Base-by-base conservation (phyloP, 768 basidiomycete species). In the Boletus rubropictus region DNA sequence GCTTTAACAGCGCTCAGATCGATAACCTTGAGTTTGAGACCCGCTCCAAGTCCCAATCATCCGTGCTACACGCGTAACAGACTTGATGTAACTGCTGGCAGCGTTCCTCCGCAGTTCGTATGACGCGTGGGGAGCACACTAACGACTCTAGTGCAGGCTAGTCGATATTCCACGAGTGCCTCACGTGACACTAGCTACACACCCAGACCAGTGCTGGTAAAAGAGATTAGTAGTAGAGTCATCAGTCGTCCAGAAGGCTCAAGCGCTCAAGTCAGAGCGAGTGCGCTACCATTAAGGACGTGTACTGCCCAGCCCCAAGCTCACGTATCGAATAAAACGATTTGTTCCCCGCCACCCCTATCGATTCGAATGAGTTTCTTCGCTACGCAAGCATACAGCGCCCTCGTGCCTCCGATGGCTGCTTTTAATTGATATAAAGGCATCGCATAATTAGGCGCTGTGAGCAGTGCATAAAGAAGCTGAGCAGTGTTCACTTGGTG, bases 341-440 rank as follows among this genome's bases (percentile, higher is more conserved):
- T 71, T 60, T 90, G 87, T 60, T 86, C 86, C 28, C 86, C 76
- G 5, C 80, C 77, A 17, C 84, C 79, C 35, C 88, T 72, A 42
- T 89, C 87, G 53, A 89, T 87, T 65, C 79, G 84, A 50, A 90
- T 61, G 42, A 90, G 66, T 51, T 84, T 73, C 67, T 89, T 90
- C 14, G 84, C 88, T n/a, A 89, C 84, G 58, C 87, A 88, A 2
- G 73, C 80, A 57, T 87, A 90, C 11, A 89, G 62, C 14, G 85
- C 78, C 34, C 84, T 71, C 8, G 79, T 82, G 10, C 79, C 70
- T 31, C 77, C 74, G 18, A 89, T 64, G 18, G 72, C 60, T 41
- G 77, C 78, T 63, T 87, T 89, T 14, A 84, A 69, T 55, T 73
- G 76, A 53, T 75, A 80, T 12, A 89, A 62, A 9, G 84, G 69